phyloP scores from a whole-genome alignment of 257 asterid genomes.

The Penstemon davidsonii region DNA sequence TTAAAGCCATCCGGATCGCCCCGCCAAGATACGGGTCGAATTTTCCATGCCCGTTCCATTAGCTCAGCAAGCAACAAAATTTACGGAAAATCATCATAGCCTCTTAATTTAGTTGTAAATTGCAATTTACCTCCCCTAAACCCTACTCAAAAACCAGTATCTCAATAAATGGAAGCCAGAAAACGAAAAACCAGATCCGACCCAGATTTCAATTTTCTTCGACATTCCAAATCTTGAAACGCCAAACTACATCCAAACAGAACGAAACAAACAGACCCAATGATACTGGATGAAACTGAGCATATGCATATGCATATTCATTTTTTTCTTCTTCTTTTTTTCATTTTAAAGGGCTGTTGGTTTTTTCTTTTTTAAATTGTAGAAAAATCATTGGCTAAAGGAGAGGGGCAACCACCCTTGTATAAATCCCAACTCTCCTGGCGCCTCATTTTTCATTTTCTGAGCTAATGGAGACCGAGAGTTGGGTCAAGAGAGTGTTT shows the following conservation, averaged over 20 bases:
- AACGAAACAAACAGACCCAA: not conserved
- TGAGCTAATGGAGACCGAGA: constrained; percentile 19
- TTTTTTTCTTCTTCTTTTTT: not conserved
- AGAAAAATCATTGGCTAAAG: constrained; percentile 10
- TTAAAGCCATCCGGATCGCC: constrained; percentile 37
- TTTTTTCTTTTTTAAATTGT: not conserved
- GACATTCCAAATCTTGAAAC: no score
- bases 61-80: constrained; percentile 29
- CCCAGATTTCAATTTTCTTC: no score
- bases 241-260: no score
- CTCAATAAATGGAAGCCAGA: not conserved
- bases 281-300: not conserved
- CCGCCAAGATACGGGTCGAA: constrained; percentile 41
- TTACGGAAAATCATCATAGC: constrained; percentile 36
- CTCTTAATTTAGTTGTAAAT: not conserved
- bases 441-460: constrained; percentile 22
- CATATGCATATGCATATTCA: not conserved
- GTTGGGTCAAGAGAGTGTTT: not conserved
- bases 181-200: not conserved
- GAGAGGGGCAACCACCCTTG: constrained; percentile 25
- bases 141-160: not conserved
- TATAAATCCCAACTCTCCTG: constrained; percentile 19
- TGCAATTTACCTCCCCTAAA: not conserved
- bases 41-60: constrained; percentile 28
- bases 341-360: constrained; percentile 34